Percentiles rank a stretch among this genome's conserved stretches.
phyloP scores from a whole-genome alignment of 768 basidiomycete species.

The Kwoniella shandongensis region DNA sequence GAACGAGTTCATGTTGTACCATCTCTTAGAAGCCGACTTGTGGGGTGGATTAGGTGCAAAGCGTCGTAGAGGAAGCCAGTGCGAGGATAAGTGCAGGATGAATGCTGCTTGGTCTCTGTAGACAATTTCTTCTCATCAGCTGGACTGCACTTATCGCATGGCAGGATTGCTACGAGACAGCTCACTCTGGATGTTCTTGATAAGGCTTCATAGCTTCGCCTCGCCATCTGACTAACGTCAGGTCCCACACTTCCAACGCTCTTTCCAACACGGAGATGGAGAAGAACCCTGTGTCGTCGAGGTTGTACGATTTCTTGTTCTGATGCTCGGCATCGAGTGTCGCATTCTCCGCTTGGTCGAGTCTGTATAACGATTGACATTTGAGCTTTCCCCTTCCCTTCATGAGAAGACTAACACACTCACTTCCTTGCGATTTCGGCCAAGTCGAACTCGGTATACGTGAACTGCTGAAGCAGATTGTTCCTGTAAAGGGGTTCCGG shows the following conservation, averaged over 20 bases:
- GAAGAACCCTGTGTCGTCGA: slow-evolving; percentile 95
- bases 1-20: slow-evolving; percentile 87
- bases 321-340: slow-evolving; percentile 52
- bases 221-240: slow-evolving; percentile 79
- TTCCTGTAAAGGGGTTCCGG: slow-evolving; percentile 26
- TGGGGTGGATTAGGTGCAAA: slow-evolving; percentile 60
- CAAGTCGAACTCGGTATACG: slow-evolving; percentile 49
- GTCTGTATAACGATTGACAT: slow-evolving; percentile 20
- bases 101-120: slow-evolving; percentile 84
- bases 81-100: slow-evolving; percentile 78
- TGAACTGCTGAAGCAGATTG: slow-evolving; percentile 49
- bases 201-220: slow-evolving; percentile 75
- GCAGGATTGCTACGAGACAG: slow-evolving; percentile 1
- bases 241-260: slow-evolving; percentile 78
- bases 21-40: slow-evolving; percentile 57
- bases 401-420: slow-evolving; percentile 5
- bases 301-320: slow-evolving; percentile 65
- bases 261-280: slow-evolving; percentile 74
- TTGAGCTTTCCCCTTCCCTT: neutral
- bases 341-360: slow-evolving; percentile 51
- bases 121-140: slow-evolving; percentile 16
- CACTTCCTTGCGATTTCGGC: slow-evolving; percentile 52
- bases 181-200: slow-evolving; percentile 74
- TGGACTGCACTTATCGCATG: too few species aligned
- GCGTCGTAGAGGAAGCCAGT: slow-evolving; percentile 85